These are phyloP conservation scores for Cairneyella variabilis DNA, from an alignment of 495 filamentous ascomycete species.

Conservation along the genomic window DNA sequence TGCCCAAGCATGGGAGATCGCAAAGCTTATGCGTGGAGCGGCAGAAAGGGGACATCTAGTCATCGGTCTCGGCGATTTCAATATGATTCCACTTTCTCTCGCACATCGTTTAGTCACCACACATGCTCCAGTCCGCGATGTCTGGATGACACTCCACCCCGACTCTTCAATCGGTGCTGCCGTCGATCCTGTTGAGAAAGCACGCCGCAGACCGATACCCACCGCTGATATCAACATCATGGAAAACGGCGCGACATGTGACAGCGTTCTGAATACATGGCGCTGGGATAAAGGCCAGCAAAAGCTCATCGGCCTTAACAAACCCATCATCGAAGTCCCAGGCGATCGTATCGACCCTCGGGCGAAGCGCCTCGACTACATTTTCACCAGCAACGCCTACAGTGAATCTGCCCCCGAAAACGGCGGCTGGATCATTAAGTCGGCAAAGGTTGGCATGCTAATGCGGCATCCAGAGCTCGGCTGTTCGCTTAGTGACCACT, in stretches of 20 bases:
- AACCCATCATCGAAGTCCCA: constrained; percentile 35
- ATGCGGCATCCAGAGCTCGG: constrained; percentile 73
- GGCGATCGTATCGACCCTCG: constrained; percentile 59
- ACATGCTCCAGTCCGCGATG: constrained; percentile 74
- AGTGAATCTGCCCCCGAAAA: constrained; percentile 13
- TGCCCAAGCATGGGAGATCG: constrained; percentile 96
- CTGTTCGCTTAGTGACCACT: constrained; percentile 91
- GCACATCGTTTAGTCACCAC: constrained; percentile 80
- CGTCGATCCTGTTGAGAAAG: constrained; percentile 58
- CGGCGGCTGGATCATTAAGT: constrained; percentile 62
- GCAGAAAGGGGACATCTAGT: constrained; percentile 81
- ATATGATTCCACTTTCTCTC: constrained; percentile 85
- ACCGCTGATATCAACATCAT: constrained; percentile 70
- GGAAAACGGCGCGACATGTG: constrained; percentile 84
- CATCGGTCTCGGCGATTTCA: constrained; percentile 87
- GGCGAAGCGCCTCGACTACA: constrained; percentile 91
- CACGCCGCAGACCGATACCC: constrained; percentile 51
- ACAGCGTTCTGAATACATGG: constrained; percentile 88
- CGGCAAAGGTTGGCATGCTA: constrained; percentile 73
- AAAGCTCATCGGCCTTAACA: constrained; percentile 44
- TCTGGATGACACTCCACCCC: constrained; percentile 77
- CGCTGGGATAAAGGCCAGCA: constrained; percentile 68
- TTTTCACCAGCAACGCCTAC: constrained; percentile 56
- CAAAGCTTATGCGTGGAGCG: constrained; percentile 84
- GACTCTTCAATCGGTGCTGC: constrained; percentile 73